Conservation (phyloP, 108 stramenopile species). For the Nannochloropsis salina region DNA sequence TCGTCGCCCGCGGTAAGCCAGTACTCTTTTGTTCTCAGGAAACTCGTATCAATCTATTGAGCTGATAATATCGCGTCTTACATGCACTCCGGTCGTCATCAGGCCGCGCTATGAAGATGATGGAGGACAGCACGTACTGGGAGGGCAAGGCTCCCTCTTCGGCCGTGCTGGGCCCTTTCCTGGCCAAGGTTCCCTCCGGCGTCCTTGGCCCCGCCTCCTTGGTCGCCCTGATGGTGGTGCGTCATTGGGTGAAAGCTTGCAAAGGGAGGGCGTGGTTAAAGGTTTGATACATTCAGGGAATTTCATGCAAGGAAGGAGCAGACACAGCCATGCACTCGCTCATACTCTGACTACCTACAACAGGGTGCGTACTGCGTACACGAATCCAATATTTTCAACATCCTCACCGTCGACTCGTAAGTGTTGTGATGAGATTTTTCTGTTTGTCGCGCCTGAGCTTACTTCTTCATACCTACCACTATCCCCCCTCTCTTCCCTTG, state of each 20-base stretch:
- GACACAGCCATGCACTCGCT: not conserved
- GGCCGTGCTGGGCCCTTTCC: constrained; percentile 48
- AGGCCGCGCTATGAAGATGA: constrained; percentile 23
- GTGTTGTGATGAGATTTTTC: not conserved
- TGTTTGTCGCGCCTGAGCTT: not conserved
- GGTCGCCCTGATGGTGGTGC: constrained; percentile 36
- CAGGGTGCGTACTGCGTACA: constrained; percentile 54
- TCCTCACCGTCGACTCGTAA: constrained; percentile 39
- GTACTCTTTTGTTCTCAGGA: not conserved
- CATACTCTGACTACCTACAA: not conserved
- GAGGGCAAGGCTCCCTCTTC: constrained; percentile 55
- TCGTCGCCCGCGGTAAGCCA: not conserved
- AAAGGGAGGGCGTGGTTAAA: not conserved
- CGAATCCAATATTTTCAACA: constrained; percentile 52
- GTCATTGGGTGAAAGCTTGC: not conserved
- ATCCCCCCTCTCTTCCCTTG: not conserved
- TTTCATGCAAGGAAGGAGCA: not conserved
- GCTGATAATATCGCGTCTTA: too few relatives aligned
- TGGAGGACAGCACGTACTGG: constrained; percentile 50
- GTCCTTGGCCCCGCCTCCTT: constrained; percentile 49
- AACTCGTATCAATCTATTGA: too few relatives aligned
- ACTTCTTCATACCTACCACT: not conserved
- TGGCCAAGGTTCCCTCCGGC: constrained; percentile 41
- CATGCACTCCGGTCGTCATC: not conserved
- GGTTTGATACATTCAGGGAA: not conserved